These are phyloP conservation scores for Xylaria sp. DNA, from an alignment of 2,329 filamentous ascomycete species.

Conservation along the genomic window DNA sequence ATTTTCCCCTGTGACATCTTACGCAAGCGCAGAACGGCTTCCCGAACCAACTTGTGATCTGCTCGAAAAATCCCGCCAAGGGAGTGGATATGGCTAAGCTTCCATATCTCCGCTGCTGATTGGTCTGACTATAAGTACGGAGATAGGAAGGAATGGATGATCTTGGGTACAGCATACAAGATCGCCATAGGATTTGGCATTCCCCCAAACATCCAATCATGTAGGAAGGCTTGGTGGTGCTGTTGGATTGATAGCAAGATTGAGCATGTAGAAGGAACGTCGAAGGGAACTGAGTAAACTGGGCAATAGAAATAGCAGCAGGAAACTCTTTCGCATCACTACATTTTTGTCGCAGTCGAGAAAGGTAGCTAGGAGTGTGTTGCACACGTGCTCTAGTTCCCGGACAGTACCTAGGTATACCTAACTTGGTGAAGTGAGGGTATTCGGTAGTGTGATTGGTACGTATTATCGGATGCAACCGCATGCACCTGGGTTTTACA, in stretches of 20 bases:
- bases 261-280: constrained; percentile 6
- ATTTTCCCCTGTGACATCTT: constrained; percentile 32
- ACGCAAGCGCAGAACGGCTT: constrained; percentile 15
- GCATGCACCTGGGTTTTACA: constrained; percentile 19
- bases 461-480: constrained; percentile 25
- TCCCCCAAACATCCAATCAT: not conserved
- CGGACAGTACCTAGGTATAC: not conserved
- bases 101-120: constrained; percentile 6
- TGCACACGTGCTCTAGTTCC: not conserved
- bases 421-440: not conserved
- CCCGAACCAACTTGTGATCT: constrained; percentile 28
- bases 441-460: not conserved
- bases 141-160: constrained; percentile 18
- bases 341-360: not conserved
- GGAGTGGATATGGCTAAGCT: not conserved
- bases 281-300: not conserved
- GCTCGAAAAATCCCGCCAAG: constrained; percentile 3
- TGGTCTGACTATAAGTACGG: not conserved
- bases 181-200: constrained; percentile 22
- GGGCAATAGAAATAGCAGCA: not conserved
- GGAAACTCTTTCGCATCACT: not conserved
- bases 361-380: not conserved
- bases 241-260: not conserved
- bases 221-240: not conserved
- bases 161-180: constrained; percentile 24